phyloP scores from a whole-genome alignment of 225 moss, liverwort and hornwort species.

The Sphagnum tenellum region DNA sequence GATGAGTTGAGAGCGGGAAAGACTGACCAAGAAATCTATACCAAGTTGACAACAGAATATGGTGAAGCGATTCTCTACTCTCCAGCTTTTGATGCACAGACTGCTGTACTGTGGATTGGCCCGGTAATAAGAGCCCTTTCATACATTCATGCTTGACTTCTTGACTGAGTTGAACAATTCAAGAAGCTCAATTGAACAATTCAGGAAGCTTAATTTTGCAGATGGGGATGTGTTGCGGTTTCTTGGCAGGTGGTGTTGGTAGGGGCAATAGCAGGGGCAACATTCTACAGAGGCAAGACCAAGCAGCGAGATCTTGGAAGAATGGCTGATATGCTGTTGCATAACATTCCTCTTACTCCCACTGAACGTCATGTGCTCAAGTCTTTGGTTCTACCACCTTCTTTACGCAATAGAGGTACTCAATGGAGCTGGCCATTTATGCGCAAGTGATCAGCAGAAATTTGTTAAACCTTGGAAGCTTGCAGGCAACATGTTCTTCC shows the following conservation, averaged over 20 bases:
- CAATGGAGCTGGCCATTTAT: conserved; percentile 45
- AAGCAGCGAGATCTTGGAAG: conserved; percentile 50
- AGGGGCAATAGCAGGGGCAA: conserved; percentile 57
- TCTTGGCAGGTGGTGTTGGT: conserved; percentile 61
- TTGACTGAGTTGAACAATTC: too few relatives aligned
- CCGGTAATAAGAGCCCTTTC: conserved; percentile 37
- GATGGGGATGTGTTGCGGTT: neutral
- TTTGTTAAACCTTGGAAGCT: too few relatives aligned
- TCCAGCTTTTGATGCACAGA: conserved; percentile 78
- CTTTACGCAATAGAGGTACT: conserved; percentile 17
- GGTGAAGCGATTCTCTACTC: conserved; percentile 87
- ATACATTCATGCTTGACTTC: too few relatives aligned
- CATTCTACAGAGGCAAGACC: conserved; percentile 62
- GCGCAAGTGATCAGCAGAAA: conserved; percentile 18
- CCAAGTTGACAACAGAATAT: conserved; percentile 66
- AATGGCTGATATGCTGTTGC: conserved; percentile 63
- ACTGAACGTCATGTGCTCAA: conserved; percentile 46
- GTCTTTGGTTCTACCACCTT: conserved; percentile 50
- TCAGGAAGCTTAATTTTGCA: too few relatives aligned
- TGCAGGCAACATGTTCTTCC: too few relatives aligned
- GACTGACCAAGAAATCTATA: conserved; percentile 73
- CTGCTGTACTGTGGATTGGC: conserved; percentile 77
- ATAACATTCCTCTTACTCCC: conserved; percentile 70
- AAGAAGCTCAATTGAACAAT: too few relatives aligned
- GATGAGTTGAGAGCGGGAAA: conserved; percentile 77